Percentiles rank a stretch among this genome's conserved stretches.
Conservation (phyloP, 306 rosid species). For the Prunus kanzakura region DNA sequence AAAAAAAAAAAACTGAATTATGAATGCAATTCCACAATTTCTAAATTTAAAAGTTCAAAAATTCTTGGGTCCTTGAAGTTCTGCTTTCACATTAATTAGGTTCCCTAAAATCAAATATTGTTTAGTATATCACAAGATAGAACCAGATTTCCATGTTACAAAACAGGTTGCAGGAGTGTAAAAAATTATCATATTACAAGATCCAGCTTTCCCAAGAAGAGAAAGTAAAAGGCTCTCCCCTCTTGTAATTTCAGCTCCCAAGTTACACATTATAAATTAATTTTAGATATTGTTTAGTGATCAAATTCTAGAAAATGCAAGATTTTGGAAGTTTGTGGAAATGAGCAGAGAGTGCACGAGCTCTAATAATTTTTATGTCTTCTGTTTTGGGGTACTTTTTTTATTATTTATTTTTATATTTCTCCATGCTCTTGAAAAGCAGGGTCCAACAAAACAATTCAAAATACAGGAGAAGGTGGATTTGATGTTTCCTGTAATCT, state of each 20-base stretch:
- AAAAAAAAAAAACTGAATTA: no score
- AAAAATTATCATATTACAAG: not conserved
- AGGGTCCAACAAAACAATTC: no score
- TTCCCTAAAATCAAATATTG: not conserved
- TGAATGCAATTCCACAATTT: no score
- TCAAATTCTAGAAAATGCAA: not conserved
- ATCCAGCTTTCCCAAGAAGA: not conserved
- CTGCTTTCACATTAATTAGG: not conserved
- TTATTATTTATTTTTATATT: not conserved
- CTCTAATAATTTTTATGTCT: not conserved
- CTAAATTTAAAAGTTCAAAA: no score
- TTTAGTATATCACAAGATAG: not conserved
- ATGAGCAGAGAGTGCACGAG: not conserved
- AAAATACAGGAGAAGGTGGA: not conserved
- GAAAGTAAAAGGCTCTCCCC: not conserved
- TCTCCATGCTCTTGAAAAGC: constrained; percentile 1
- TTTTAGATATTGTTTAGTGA: not conserved
- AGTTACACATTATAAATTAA: not conserved
- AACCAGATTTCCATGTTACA: not conserved
- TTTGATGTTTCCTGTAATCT: not conserved
- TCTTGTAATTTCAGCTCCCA: not conserved
- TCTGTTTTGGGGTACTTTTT: not conserved
- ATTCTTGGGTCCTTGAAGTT: not conserved
- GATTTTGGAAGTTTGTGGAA: not conserved
- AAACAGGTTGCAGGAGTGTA: not conserved